These are phyloP conservation scores for Sonneratia caseolaris DNA, from an alignment of 345 rosid species.

Conservation along the genomic window DNA sequence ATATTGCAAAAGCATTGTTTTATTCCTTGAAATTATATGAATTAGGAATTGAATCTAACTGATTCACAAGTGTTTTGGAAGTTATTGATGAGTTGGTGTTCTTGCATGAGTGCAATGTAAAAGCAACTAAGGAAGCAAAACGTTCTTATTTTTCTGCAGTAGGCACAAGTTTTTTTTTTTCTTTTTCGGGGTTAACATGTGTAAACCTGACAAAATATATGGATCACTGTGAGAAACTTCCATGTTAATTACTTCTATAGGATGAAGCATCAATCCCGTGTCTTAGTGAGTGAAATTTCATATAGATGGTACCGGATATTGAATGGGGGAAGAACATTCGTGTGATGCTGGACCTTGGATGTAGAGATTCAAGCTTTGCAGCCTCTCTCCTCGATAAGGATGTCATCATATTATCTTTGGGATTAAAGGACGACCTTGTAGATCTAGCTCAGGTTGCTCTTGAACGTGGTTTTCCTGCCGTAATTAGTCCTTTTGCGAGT, in stretches of 20 bases:
- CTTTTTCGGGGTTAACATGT: not conserved
- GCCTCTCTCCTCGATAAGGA: conserved; percentile 72
- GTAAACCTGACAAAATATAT: not conserved
- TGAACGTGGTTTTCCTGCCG: conserved; percentile 82
- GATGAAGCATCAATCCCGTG: not conserved
- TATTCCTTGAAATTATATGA: not conserved
- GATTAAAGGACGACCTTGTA: conserved; percentile 83
- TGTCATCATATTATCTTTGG: conserved; percentile 64
- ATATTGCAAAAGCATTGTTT: not conserved
- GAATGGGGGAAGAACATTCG: conserved; percentile 99
- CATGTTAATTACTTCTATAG: not conserved
- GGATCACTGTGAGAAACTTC: not conserved
- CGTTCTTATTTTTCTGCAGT: not conserved
- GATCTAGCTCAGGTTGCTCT: conserved; percentile 85
- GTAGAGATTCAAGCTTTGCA: conserved; percentile 61
- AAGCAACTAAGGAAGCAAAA: not conserved
- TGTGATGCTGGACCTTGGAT: conserved; percentile 75
- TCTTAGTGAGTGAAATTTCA: conserved; percentile 21
- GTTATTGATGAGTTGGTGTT: not conserved
- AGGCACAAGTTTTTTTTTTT: not conserved
- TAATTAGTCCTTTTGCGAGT: conserved; percentile 56
- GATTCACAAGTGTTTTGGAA: too few species aligned
- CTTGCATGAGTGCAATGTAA: not conserved
- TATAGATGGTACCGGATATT: conserved; percentile 96
- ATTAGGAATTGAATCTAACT: not conserved